Percentiles rank a stretch among this genome's conserved stretches.
Conservation (phyloP, 1,139 yeast genomes). For the Williopsis jadinii region DNA sequence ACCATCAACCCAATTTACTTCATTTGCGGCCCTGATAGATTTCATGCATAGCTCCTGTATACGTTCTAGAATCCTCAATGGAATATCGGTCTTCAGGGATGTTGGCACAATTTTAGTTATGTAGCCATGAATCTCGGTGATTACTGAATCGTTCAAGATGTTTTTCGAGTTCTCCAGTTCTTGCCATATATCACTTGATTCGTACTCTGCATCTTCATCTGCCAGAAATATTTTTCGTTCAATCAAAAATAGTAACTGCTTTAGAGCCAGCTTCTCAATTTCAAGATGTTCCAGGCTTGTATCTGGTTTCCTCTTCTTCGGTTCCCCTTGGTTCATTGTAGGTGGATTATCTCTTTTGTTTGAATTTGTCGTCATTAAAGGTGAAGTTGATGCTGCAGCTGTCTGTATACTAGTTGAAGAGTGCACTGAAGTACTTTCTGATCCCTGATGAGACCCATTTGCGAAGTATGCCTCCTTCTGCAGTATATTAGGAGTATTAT, state of each 20-base stretch:
- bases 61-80: constrained; percentile 20
- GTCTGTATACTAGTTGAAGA: too few species aligned
- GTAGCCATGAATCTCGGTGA: constrained; percentile 18
- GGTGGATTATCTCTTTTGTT: background rate
- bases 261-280: constrained; percentile 9
- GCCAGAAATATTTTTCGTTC: constrained; percentile 11
- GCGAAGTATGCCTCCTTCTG: too few species aligned
- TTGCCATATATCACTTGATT: constrained; percentile 18
- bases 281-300: constrained; percentile 13
- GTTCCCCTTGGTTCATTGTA: background rate
- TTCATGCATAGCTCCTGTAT: constrained; percentile 22
- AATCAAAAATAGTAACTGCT: constrained; percentile 7
- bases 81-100: constrained; percentile 13
- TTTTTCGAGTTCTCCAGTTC: constrained; percentile 17
- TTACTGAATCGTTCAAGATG: constrained; percentile 12
- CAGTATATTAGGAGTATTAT: too few species aligned
- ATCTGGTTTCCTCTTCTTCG: constrained; percentile 17
- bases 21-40: constrained; percentile 20
- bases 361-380: too few species aligned
- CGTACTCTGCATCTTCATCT: constrained; percentile 19
- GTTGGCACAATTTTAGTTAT: constrained; percentile 18
- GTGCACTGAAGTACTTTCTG: too few species aligned
- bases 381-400: too few species aligned
- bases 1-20: constrained; percentile 16
- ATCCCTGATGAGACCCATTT: too few species aligned